Percentiles rank a stretch among this genome's conserved stretches.
These are phyloP conservation scores for Mycena filopes DNA, from an alignment of 768 basidiomycete species.

Conservation along the genomic window DNA sequence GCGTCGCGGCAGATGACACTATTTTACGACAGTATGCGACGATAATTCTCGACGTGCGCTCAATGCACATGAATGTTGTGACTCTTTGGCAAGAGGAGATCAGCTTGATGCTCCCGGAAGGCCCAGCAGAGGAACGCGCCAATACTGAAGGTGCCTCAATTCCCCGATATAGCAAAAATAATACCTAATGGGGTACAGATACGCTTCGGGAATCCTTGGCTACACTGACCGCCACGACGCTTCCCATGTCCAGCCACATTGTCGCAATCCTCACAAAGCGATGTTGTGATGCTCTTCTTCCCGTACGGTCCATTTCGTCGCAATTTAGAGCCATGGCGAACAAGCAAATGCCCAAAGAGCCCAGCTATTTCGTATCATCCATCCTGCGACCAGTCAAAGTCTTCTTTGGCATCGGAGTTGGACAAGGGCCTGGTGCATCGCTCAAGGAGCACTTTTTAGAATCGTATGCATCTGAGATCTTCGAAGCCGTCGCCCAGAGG, in stretches of 20 bases:
- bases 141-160: slow-evolving; percentile 62
- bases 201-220: slow-evolving; percentile 66
- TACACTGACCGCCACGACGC: slow-evolving; percentile 60
- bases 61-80: slow-evolving; percentile 61
- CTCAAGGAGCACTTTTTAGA: slow-evolving; percentile 66
- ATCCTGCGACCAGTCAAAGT: slow-evolving; percentile 84
- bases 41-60: slow-evolving; percentile 74
- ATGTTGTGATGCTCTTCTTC: slow-evolving; percentile 86
- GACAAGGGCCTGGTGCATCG: slow-evolving; percentile 67
- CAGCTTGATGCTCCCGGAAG: slow-evolving; percentile 65
- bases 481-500: slow-evolving; percentile 77
- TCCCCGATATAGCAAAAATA: background rate
- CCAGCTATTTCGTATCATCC: slow-evolving; percentile 86
- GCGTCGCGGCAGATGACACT: slow-evolving; percentile 69
- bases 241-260: slow-evolving; percentile 71
- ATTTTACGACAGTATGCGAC: slow-evolving; percentile 71
- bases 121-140: slow-evolving; percentile 42
- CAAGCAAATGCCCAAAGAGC: slow-evolving; percentile 75
- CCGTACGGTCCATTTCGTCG: slow-evolving; percentile 88
- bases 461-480: slow-evolving; percentile 68
- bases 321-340: slow-evolving; percentile 90
- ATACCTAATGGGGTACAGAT: slow-evolving; percentile 48
- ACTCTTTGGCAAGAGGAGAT: slow-evolving; percentile 79
- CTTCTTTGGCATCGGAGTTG: slow-evolving; percentile 72
- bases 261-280: slow-evolving; percentile 77